Conservation (phyloP, 192 early-diverging fungal genomes). For the Podila verticillata region DNA sequence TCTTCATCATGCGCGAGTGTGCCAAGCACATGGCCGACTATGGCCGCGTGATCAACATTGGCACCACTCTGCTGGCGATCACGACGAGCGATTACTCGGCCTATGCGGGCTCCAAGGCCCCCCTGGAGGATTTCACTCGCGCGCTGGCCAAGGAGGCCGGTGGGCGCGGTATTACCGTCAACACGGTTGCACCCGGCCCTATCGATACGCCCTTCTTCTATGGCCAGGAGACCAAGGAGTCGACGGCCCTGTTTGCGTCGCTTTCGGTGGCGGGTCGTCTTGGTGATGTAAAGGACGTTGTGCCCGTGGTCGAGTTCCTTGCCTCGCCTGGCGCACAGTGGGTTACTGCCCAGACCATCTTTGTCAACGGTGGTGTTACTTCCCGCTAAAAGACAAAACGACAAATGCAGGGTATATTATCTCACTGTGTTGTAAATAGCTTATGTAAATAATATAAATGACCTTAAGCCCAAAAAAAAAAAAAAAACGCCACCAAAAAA, state of each 20-base stretch:
- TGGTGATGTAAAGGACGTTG: conserved; percentile 46
- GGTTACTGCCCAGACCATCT: conserved; percentile 51
- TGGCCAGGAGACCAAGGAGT: conserved; percentile 51
- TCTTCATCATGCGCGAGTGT: conserved; percentile 51
- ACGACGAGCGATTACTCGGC: conserved; percentile 36
- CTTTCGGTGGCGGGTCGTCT: conserved; percentile 25
- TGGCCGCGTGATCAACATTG: conserved; percentile 55
- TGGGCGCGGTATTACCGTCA: conserved; percentile 51
- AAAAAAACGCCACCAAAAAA: too few relatives aligned
- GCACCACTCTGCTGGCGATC: conserved; percentile 35
- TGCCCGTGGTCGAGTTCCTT: conserved; percentile 49
- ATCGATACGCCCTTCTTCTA: conserved; percentile 53
- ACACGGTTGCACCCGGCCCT: conserved; percentile 49
- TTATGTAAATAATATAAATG: too few relatives aligned
- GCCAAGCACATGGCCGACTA: conserved; percentile 43
- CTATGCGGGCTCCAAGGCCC: conserved; percentile 52
- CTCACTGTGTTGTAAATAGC: too few relatives aligned
- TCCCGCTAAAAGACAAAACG: conserved; percentile 16
- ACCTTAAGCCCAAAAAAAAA: too few relatives aligned
- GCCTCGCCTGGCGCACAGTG: conserved; percentile 46
- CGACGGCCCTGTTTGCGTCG: conserved; percentile 15
- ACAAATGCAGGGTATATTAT: too few relatives aligned
- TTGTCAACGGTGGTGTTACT: conserved; percentile 51
- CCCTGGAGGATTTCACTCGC: conserved; percentile 43
- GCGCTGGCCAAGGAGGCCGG: conserved; percentile 47